Evolutionary conservation across 192 early-diverging fungal species (phyloP), one percentile per base, ranked within the genome.

Genomic region (Thoreauomyces humboldtii): DNA sequence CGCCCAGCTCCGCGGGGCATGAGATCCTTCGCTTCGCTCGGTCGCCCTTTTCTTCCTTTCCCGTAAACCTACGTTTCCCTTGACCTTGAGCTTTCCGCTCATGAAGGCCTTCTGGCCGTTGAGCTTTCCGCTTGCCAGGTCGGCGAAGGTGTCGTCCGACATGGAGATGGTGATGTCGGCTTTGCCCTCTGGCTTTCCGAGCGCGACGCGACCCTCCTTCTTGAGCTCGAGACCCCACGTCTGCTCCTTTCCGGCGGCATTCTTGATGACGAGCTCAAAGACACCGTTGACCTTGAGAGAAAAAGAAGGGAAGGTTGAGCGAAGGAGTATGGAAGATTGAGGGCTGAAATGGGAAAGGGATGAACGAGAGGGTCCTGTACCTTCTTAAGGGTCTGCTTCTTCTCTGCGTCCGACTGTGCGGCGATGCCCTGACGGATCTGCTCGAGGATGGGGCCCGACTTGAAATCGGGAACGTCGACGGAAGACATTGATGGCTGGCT

Each of bases 391-490:
- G 77, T 62, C 11, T 78, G 69, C 48, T 84, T 75, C 59, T 84
- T 81, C 28, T 85, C 84, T 44, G 83, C 81, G 45, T 83, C 72
- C 24, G 83, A 77, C 11, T 69, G 67, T 34, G 73, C 75, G 43
- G 87, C 77, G 17, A 81, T 66, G 37, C 76, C 73, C 17, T 83
- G 77, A 61, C 81, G 71, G 59, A 95, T 84, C 55, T 88, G 78
- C n/a, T 79, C 79, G 71, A 97, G 86, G 59, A 94, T 67, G 19
- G 81, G 80, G 65, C 84, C 85, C 44, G 88, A 88, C 61, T 89
- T 76, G 78, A 88, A 96, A 47, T 91, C 91, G 51, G 77, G 72
- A 61, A 80, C 81, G 37, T 80, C 77, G 56, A 90, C 77, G 9
- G 70, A 65, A n/a, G n/a, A n/a, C n/a, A n/a, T n/a, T n/a, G n/a